A percentile compares a stretch with the other conserved stretches of the same genome.
Evolutionary conservation across 192 early-diverging fungal species (phyloP).

Genomic region (Mortierella antarctica): DNA sequence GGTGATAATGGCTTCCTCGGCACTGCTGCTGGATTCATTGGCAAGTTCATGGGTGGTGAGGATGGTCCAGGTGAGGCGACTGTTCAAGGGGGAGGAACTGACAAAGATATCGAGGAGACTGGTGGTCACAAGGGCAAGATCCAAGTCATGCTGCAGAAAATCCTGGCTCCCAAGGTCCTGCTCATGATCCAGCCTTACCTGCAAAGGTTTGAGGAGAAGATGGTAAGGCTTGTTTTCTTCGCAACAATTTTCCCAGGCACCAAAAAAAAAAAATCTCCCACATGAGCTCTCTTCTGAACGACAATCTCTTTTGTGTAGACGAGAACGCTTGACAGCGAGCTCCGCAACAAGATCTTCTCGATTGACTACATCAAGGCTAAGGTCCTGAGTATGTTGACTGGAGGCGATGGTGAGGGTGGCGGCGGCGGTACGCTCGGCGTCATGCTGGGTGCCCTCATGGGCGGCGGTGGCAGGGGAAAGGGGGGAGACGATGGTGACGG

Average conservation of each 20-base stretch:
- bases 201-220: conserved; percentile 39
- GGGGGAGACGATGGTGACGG: neutral
- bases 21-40: conserved; percentile 32
- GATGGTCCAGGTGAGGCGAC: conserved; percentile 20
- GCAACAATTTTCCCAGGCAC: neutral
- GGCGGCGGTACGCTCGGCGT: conserved; percentile 12
- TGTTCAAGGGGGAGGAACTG: conserved; percentile 10
- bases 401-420: conserved; percentile 8
- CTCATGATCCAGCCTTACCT: conserved; percentile 39
- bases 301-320: conserved; percentile 1
- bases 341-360: conserved; percentile 45
- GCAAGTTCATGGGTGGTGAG: conserved; percentile 28
- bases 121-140: conserved; percentile 24
- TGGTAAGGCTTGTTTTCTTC: conserved; percentile 23
- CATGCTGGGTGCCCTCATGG: conserved; percentile 26
- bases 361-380: conserved; percentile 33
- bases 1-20: conserved; percentile 19
- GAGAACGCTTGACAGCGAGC: conserved; percentile 21
- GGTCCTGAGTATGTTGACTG: conserved; percentile 29
- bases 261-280: conserved; percentile 10
- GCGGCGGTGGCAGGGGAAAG: neutral
- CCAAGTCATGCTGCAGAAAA: conserved; percentile 30
- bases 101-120: conserved; percentile 3
- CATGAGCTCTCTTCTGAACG: neutral
- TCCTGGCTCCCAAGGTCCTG: conserved; percentile 40